Percentiles rank a stretch among this genome's conserved stretches.
Conservation (phyloP, 2,329 filamentous ascomycete genomes). For the Colletotrichum graminicola region DNA sequence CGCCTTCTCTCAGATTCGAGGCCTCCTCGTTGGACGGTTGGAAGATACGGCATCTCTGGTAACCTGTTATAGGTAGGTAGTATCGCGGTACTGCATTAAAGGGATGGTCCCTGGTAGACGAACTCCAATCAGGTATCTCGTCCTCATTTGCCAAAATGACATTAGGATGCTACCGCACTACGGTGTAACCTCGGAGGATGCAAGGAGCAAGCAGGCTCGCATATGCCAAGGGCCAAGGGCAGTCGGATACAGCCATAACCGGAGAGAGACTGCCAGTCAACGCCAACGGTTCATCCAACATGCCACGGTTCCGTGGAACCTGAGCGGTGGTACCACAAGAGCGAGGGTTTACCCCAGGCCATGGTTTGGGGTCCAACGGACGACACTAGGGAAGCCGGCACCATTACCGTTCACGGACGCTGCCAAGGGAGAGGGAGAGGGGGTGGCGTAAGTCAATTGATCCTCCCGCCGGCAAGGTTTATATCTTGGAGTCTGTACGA, state of each 20-base stretch:
- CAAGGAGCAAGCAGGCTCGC: not conserved
- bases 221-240: not conserved
- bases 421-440: not conserved
- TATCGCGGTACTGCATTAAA: not conserved
- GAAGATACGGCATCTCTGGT: conserved; percentile 5
- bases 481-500: not conserved
- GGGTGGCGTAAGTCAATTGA: conserved; percentile 16
- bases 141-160: conserved; percentile 2
- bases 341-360: conserved; percentile 17
- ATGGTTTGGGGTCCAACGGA: conserved; percentile 1
- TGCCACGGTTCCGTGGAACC: conserved; percentile 9
- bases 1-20: conserved; percentile 2
- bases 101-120: conserved; percentile 18
- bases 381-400: conserved; percentile 6
- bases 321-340: not conserved
- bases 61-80: conserved; percentile 29
- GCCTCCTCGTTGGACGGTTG: not conserved
- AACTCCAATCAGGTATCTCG: conserved; percentile 26
- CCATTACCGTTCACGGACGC: not conserved
- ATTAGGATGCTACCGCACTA: not conserved
- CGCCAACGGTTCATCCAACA: conserved; percentile 25
- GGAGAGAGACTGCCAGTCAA: not conserved
- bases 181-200: not conserved
- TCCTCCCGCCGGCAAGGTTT: conserved; percentile 17
- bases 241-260: not conserved